A percentile compares a stretch with the other conserved stretches of the same genome.
These are phyloP conservation scores for Quercus rubra DNA, from an alignment of 306 rosid species.

Conservation along the genomic window DNA sequence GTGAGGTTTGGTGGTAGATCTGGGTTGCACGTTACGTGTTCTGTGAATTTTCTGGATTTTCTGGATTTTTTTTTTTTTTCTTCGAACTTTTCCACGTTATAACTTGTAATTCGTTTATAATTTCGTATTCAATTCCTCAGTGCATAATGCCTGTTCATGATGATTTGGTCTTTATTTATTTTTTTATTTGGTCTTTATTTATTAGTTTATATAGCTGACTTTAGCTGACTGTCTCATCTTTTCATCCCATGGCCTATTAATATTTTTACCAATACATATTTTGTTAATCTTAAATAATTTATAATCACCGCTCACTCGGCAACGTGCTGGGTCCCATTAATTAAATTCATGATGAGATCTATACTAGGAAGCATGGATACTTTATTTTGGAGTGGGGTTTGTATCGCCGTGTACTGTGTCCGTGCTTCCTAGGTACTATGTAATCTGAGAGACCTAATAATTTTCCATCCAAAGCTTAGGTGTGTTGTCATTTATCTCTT, in stretches of 20 bases:
- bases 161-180: not conserved
- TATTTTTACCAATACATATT: not conserved
- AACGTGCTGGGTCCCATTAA: too few species aligned
- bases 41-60: not conserved
- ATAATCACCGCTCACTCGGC: too few species aligned
- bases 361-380: too few species aligned
- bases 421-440: too few species aligned
- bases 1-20: conserved; percentile 21
- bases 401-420: too few species aligned
- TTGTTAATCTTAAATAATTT: not conserved
- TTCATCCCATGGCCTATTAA: not conserved
- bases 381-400: too few species aligned
- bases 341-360: too few species aligned
- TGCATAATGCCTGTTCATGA: not conserved
- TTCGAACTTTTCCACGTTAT: not conserved
- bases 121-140: not conserved
- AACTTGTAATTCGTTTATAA: not conserved
- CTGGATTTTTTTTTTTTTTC: not conserved
- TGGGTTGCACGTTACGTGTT: conserved; percentile 22
- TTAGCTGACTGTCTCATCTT: not conserved
- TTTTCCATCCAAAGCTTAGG: not conserved
- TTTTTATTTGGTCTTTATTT: not conserved
- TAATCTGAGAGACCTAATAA: too few species aligned
- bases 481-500: not conserved
- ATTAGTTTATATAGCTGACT: too few species aligned